Percentiles rank a stretch among this genome's conserved stretches.
Evolutionary conservation across 805 yeast genomes (phyloP).

Genomic region (Hemisphaericaspora nanyangensis): DNA sequence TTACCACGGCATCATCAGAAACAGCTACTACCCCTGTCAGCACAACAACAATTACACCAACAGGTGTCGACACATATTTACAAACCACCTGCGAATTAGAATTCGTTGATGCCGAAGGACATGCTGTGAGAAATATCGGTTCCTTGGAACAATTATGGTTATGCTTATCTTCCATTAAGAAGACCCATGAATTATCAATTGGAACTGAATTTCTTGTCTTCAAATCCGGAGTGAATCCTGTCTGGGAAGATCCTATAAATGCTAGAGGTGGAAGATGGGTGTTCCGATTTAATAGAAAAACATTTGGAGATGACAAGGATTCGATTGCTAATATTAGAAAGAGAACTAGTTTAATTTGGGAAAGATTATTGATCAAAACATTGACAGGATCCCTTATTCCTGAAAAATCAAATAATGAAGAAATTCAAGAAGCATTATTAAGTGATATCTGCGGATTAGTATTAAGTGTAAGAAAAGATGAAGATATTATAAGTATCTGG

Average conservation of each 20-base stretch:
- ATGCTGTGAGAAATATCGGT: constrained; percentile 24
- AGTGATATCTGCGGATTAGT: constrained; percentile 59
- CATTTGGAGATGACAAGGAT: constrained; percentile 7
- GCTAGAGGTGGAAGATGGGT: constrained; percentile 63
- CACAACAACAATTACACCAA: not conserved
- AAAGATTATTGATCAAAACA: constrained; percentile 48
- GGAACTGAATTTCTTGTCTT: constrained; percentile 56
- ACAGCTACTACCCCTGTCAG: constrained; percentile 13
- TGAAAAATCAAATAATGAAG: constrained; percentile 22
- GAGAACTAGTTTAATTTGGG: constrained; percentile 48
- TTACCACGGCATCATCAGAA: constrained; percentile 7
- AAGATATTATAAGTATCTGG: constrained; percentile 60
- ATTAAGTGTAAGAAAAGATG: constrained; percentile 55
- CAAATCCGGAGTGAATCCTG: constrained; percentile 57
- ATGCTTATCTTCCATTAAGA: constrained; percentile 36
- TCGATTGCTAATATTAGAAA: constrained; percentile 22
- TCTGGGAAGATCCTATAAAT: constrained; percentile 66
- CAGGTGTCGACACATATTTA: constrained; percentile 41
- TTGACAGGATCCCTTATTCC: constrained; percentile 50
- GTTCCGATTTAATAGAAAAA: constrained; percentile 38
- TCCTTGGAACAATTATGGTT: constrained; percentile 54
- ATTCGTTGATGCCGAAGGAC: constrained; percentile 26
- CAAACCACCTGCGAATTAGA: constrained; percentile 43
- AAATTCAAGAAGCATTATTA: constrained; percentile 34
- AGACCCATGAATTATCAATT: constrained; percentile 33